Evolutionary conservation across 495 filamentous ascomycete genomes (phyloP).

Genomic region (Amphirosellinia nigrospora): DNA sequence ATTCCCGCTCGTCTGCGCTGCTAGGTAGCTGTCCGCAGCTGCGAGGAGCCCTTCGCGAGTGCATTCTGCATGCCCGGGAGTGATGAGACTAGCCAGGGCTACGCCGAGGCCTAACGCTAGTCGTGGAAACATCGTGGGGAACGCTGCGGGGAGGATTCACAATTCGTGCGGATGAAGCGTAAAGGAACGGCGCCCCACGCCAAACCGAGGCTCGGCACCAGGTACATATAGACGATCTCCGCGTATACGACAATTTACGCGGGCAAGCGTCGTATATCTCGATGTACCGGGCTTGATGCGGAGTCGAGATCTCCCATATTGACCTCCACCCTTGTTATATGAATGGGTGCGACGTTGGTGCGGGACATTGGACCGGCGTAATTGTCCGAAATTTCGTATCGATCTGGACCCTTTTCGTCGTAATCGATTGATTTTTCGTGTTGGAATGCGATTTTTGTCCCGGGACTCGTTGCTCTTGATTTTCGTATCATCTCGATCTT

Average conservation of each 20-base stretch:
- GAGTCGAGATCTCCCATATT: slow-evolving; percentile 22
- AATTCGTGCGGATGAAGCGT: not conserved
- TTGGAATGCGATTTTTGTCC: not conserved
- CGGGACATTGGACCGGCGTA: not conserved
- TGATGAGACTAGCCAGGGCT: not conserved
- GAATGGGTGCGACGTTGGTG: slow-evolving; percentile 14
- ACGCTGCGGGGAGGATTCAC: not conserved
- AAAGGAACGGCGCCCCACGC: not conserved
- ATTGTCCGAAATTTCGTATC: not conserved
- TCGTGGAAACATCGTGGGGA: slow-evolving; percentile 1
- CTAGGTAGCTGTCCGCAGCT: slow-evolving; percentile 44
- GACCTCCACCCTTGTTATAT: slow-evolving; percentile 13
- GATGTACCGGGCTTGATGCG: slow-evolving; percentile 7
- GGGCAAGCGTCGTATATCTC: not conserved
- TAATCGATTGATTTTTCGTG: not conserved
- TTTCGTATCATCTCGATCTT: not conserved
- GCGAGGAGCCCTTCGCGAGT: slow-evolving; percentile 47
- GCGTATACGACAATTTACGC: not conserved
- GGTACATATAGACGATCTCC: slow-evolving; percentile 20
- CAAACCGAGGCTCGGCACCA: slow-evolving; percentile 14
- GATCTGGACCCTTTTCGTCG: not conserved
- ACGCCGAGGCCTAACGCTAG: not conserved
- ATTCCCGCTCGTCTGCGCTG: slow-evolving; percentile 42
- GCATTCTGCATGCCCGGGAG: slow-evolving; percentile 38
- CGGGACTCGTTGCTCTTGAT: not conserved